Base-by-base conservation (phyloP, 495 filamentous ascomycete genomes). In the Penicillium steckii region DNA sequence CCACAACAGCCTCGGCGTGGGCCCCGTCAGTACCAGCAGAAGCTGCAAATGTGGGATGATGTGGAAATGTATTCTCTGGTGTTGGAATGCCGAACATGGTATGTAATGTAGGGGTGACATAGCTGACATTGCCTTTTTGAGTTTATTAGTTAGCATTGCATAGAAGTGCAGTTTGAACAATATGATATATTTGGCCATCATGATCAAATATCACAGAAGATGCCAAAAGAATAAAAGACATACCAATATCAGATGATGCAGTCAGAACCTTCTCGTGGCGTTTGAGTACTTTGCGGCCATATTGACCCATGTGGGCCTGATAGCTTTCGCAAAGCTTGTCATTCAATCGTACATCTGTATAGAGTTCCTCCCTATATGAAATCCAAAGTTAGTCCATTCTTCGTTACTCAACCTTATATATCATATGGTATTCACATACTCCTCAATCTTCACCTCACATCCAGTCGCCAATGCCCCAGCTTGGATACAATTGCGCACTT, bases 401-500 rank as follows among this genome's bases (percentile, higher is more conserved):
- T 42, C 13, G 0, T 1, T 37, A 18, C 8, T 37, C n/a, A 7
- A 15, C 12, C 33, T 7, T n/a, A n/a, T n/a, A 12, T 1, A 8
- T 43, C 25, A 8, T 3, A 12, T 38, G 13, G 9, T 4, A 12
- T 10, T 2, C 10, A 49, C 69, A 3, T 55, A 74, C 71, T 71
- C 66, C 15, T 66, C 70, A 46, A 84, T 67, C 42, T 78, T 63
- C 4, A 82, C 67, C 12, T 67, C 64, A 21, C 82, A 84, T 1
- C 84, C 83, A 0, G 84, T 85, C 1, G 85, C 85, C 23, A 74
- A 58, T 0, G 81, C 84, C 0, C 79, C 85, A 1, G 82, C 84
- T 30, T 77, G 69, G 27, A 87, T 80, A 52, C 85, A 89, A 0
- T 73, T 77, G 13, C 68, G 59, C 15, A 86, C 79, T 26, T 78